A percentile compares a stretch with the other conserved stretches of the same genome.
Evolutionary conservation across 345 rosid species (phyloP).

Genomic region (Rhizophora apiculata): DNA sequence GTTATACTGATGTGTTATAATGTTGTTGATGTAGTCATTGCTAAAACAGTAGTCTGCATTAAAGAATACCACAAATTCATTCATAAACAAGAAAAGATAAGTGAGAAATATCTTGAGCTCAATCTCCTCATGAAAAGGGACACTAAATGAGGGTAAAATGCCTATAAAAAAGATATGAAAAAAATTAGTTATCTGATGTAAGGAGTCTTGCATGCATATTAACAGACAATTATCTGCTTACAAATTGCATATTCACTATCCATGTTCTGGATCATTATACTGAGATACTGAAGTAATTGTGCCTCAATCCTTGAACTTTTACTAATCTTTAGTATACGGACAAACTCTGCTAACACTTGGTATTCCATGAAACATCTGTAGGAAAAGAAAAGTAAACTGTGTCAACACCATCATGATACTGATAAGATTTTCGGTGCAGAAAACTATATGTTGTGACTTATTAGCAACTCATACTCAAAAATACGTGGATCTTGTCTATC

Average conservation of each 20-base stretch:
- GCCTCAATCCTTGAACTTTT: conserved; percentile 53
- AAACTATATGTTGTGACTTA: neutral
- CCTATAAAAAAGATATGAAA: neutral
- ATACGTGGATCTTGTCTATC: conserved; percentile 60
- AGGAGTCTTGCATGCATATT: conserved; percentile 24
- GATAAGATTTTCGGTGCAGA: neutral
- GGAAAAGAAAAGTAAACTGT: neutral
- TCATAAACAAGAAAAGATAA: conserved; percentile 4
- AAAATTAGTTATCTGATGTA: neutral
- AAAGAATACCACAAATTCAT: conserved; percentile 9
- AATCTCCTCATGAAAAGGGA: too few relatives aligned
- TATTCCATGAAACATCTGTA: conserved; percentile 67
- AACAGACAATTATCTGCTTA: conserved; percentile 31
- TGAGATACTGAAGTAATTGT: conserved; percentile 60
- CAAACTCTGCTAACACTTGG: conserved; percentile 68
- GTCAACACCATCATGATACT: conserved; percentile 1
- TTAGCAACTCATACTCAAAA: conserved; percentile 44
- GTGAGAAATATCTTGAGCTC: neutral
- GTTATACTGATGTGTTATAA: conserved; percentile 46
- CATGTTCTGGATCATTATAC: conserved; percentile 73
- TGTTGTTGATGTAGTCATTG: conserved; percentile 61
- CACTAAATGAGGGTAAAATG: too few relatives aligned
- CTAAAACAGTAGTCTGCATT: conserved; percentile 67
- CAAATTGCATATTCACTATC: conserved; percentile 59
- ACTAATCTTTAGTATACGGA: conserved; percentile 47